Evolutionary conservation across 345 rosid species (phyloP), one percentile per base, ranked within the genome.

Genomic region (Euphorbia lathyris): DNA sequence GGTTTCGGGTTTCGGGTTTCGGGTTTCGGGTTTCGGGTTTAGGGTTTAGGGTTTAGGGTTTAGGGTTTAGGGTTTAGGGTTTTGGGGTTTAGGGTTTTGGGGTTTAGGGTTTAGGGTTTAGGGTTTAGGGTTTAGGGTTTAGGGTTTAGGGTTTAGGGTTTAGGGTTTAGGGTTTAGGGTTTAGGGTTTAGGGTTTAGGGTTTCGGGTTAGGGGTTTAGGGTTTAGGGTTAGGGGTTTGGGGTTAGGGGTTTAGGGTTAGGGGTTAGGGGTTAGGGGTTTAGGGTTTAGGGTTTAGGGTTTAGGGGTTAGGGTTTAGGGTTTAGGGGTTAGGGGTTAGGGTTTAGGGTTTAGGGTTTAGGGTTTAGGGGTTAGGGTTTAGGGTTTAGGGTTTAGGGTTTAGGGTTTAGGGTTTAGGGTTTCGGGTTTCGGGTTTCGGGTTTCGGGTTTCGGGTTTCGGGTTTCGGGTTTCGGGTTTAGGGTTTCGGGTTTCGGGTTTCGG

Each of bases 401-500:
- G 36, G 68, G 68, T 59, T 74, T 51, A 19, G 72, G 72, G 72
- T 30, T 67, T 50, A 9, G 63, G 67, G 59, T 23, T 74, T 66
- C 16, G 58, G 76, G 70, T 38, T 66, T 58, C 8, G 67, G 64
- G 70, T 45, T 65, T 56, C 3, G n/a, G 56, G 56, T 23, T 66
- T 65, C 1, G 13, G 71, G 53, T 50, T 34, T 67, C 34, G 1
- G 48, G 72, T 45, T 38, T 74, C 23, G 6, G 72, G 72, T 66
- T 74, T 34, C 23, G 72, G 77, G 62, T 68, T 74, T 51, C 29
- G 76, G 76, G 66, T 72, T 72, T 43, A 57, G 76, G 76, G 66
- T 73, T 73, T 45, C 30, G 77, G 72, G 62, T 73, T 74, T 34
- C 56, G 72, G 72, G 72, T 59, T 74, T 60, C 47, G 51, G 72